Percentiles rank a stretch among this genome's conserved stretches.
These are phyloP conservation scores for Drechslerella coelobrocha DNA, from an alignment of 2,329 filamentous ascomycete genomes.

Conservation along the genomic window DNA sequence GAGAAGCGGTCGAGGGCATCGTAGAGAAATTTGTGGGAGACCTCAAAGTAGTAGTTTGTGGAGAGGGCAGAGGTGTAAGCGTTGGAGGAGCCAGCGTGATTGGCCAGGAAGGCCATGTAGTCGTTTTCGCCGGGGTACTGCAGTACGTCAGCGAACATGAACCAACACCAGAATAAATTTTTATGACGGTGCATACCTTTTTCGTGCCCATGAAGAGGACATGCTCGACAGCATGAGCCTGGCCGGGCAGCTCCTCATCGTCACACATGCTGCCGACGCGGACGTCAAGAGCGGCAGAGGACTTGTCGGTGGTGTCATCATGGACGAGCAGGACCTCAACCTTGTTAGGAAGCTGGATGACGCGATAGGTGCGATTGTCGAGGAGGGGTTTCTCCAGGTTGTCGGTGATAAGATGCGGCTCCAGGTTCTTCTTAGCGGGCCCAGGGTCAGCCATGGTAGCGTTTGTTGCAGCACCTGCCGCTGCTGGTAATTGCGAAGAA, in stretches of 20 bases:
- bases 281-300: conserved; percentile 91
- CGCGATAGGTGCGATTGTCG: conserved; percentile 85
- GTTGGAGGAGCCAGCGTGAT: conserved; percentile 90
- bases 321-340: conserved; percentile 92
- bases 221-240: conserved; percentile 92
- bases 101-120: conserved; percentile 89
- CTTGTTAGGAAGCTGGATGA: conserved; percentile 82
- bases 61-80: conserved; percentile 92
- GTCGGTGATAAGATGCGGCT: conserved; percentile 65
- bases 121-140: conserved; percentile 92
- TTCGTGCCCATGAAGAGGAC: conserved; percentile 98
- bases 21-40: conserved; percentile 80
- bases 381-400: conserved; percentile 80
- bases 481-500: background rate
- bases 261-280: conserved; percentile 97
- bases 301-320: conserved; percentile 94
- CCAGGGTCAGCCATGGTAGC: conserved; percentile 25
- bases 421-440: conserved; percentile 43
- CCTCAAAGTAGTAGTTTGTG: conserved; percentile 98
- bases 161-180: no score
- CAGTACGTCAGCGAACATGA: conserved; percentile 26
- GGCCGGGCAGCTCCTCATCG: conserved; percentile 76
- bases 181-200: conserved; percentile 66
- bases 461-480: background rate
- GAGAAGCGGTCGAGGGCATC: conserved; percentile 89